These are phyloP conservation scores for Tripterygium wilfordii DNA, from an alignment of 177 flowering plant species.

Conservation along the genomic window DNA sequence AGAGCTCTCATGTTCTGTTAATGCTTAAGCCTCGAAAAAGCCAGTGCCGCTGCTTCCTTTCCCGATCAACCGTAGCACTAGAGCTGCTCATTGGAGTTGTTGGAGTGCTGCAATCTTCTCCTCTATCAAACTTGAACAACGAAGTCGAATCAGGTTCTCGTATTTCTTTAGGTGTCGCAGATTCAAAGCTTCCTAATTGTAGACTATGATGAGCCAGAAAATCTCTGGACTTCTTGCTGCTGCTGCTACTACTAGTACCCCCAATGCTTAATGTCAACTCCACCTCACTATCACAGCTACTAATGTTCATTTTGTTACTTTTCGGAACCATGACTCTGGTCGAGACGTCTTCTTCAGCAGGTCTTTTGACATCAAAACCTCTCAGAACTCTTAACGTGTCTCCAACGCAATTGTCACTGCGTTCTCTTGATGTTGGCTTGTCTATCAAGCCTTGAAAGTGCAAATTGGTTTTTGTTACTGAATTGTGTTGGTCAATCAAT, in stretches of 20 bases:
- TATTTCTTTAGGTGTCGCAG: slow-evolving; percentile 3
- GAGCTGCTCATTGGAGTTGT: slow-evolving; percentile 21
- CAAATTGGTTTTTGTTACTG: slow-evolving; percentile 10
- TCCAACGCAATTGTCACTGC: slow-evolving; percentile 32
- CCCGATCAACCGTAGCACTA: slow-evolving; percentile 30
- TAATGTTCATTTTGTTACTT: slow-evolving; percentile 7
- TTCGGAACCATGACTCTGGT: slow-evolving; percentile 5
- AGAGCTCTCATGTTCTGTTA: slow-evolving; percentile 24
- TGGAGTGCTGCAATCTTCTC: slow-evolving; percentile 24
- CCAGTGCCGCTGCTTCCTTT: slow-evolving; percentile 51
- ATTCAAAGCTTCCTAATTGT: slow-evolving; percentile 12
- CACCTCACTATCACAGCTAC: slow-evolving; percentile 24
- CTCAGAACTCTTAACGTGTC: slow-evolving; percentile 18
- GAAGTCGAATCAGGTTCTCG: slow-evolving; percentile 17
- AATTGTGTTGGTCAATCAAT: slow-evolving; percentile 5
- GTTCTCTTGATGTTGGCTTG: slow-evolving; percentile 24
- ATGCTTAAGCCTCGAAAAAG: slow-evolving; percentile 44
- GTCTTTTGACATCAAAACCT: slow-evolving; percentile 40
- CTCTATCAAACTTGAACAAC: slow-evolving; percentile 25
- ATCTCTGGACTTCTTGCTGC: slow-evolving; percentile 19
- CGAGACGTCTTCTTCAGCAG: slow-evolving; percentile 24
- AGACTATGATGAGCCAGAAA: not conserved
- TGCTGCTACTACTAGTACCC: too few relatives aligned
- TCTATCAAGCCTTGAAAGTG: slow-evolving; percentile 10
- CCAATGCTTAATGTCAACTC: slow-evolving; percentile 63